Evolutionary conservation across 1,284 basidiomycete species (phyloP).

Genomic region (Microbotryum violaceum): DNA sequence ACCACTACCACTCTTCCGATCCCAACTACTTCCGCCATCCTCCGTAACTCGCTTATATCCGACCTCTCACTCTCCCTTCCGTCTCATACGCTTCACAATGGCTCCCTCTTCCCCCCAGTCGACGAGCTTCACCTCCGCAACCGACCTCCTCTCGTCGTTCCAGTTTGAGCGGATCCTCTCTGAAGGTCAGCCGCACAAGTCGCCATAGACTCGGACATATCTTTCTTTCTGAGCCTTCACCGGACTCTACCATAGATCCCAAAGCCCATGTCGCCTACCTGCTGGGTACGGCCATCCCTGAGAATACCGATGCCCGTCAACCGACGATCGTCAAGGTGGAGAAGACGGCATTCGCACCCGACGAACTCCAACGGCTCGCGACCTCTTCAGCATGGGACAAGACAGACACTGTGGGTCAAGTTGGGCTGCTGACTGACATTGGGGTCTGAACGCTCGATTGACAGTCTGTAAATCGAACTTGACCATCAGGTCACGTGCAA

Average conservation of each 20-base stretch:
- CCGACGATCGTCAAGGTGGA: slow-evolving; percentile 57
- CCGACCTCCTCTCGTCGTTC: slow-evolving; percentile 42
- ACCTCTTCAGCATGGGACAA: slow-evolving; percentile 9
- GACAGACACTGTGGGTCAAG: slow-evolving; percentile 14
- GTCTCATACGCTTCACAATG: neutral
- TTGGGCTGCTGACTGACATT: neutral
- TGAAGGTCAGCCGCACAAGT: slow-evolving; percentile 45
- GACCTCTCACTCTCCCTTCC: too few relatives aligned
- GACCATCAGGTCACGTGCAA: slow-evolving; percentile 27
- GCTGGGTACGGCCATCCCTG: slow-evolving; percentile 44
- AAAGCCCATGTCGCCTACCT: slow-evolving; percentile 47
- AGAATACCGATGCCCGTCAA: slow-evolving; percentile 36
- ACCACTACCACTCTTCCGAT: too few relatives aligned
- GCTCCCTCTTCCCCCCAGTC: neutral
- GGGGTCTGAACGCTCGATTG: neutral
- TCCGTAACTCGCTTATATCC: too few relatives aligned
- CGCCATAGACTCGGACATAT: neutral
- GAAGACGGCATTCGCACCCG: slow-evolving; percentile 49
- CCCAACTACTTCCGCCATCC: too few relatives aligned
- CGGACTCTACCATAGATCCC: slow-evolving; percentile 46
- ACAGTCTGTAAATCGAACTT: neutral
- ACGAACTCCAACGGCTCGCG: slow-evolving; percentile 31
- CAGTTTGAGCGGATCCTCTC: slow-evolving; percentile 52
- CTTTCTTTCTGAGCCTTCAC: too few relatives aligned
- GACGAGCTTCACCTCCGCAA: slow-evolving; percentile 10